Evolutionary conservation across 108 stramenopile species (phyloP).

Genomic region (Nitzschia inconspicua): DNA sequence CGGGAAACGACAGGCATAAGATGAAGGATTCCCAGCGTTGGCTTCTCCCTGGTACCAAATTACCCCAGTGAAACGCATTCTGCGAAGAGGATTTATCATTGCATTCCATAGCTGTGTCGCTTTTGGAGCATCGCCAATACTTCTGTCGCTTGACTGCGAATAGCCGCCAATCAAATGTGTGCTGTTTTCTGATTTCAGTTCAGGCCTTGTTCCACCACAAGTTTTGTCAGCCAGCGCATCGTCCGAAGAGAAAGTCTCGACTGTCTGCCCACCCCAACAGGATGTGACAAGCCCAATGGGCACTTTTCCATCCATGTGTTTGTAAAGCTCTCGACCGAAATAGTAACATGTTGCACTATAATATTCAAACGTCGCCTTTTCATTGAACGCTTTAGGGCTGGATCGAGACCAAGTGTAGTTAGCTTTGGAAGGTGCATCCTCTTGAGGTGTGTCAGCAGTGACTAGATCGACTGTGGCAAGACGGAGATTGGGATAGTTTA

Average conservation of each 20-base stretch:
- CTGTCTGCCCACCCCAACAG: conserved; percentile 23
- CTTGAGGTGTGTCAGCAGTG: neutral
- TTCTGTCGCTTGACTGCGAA: neutral
- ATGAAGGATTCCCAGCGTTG: conserved; percentile 10
- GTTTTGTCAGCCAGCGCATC: conserved; percentile 18
- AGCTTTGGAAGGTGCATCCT: conserved; percentile 5
- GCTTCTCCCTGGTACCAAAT: conserved; percentile 39
- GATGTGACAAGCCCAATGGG: conserved; percentile 30
- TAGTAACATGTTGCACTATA: conserved; percentile 29
- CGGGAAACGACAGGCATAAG: conserved; percentile 30
- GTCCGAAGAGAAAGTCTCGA: conserved; percentile 18
- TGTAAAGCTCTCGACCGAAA: conserved; percentile 23
- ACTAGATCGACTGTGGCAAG: conserved; percentile 13
- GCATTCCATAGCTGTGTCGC: conserved; percentile 17
- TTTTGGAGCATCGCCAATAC: neutral
- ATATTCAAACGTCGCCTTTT: neutral
- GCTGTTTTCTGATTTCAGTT: neutral
- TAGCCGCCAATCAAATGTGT: neutral
- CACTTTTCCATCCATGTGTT: conserved; percentile 8
- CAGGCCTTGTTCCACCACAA: conserved; percentile 17
- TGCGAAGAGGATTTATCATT: conserved; percentile 31
- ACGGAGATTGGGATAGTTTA: conserved; percentile 30
- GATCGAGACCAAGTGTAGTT: conserved; percentile 9
- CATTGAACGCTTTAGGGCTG: conserved; percentile 9
- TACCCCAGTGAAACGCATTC: conserved; percentile 10